Percentiles rank a stretch among this genome's conserved stretches.
These are phyloP conservation scores for Fusarium ramigenum DNA, from an alignment of 2,329 filamentous ascomycete genomes.

Conservation along the genomic window DNA sequence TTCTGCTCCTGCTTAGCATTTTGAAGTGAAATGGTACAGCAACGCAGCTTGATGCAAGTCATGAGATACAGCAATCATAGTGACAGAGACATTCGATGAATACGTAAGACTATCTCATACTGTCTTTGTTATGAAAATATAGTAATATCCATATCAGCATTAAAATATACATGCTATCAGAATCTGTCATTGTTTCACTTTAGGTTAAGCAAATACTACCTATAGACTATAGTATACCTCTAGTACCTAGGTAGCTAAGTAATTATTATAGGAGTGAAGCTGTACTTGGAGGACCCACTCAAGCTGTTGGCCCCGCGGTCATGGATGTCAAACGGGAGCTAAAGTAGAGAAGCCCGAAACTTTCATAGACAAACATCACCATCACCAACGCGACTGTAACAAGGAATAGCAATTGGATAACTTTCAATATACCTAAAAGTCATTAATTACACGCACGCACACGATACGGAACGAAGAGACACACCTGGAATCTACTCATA, in stretches of 20 bases:
- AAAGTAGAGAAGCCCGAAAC: conserved; percentile 7
- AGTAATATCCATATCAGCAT: background rate
- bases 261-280: background rate
- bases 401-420: background rate
- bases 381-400: conserved; percentile 2
- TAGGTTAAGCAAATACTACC: background rate
- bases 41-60: background rate
- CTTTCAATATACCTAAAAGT: background rate
- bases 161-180: background rate
- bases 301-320: conserved; percentile 11
- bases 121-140: too few species aligned
- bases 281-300: background rate
- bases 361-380: background rate
- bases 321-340: conserved; percentile 1
- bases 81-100: background rate
- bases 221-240: background rate
- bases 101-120: background rate
- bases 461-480: background rate
- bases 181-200: background rate
- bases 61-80: background rate
- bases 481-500: background rate
- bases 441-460: background rate
- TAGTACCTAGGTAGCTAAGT: too few species aligned
- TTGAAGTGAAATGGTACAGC: background rate
- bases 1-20: background rate